These are phyloP conservation scores for Mesotaenium endlicherianum DNA, from an alignment of 139 green algal genomes.

Conservation along the genomic window DNA sequence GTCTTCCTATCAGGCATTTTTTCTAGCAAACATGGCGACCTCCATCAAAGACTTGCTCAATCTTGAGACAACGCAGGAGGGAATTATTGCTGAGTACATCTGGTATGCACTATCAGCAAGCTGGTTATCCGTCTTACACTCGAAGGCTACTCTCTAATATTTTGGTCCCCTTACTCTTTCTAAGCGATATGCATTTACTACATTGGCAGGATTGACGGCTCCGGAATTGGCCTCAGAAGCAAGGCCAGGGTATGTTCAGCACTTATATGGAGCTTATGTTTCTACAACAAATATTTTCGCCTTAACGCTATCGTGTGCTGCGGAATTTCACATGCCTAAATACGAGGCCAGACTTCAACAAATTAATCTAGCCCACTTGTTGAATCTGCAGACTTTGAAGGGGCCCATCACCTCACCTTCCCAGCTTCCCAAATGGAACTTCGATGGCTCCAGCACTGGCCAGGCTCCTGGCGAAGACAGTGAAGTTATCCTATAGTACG, in stretches of 20 bases:
- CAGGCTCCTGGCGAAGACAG: conserved; percentile 88
- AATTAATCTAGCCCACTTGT: too few relatives aligned
- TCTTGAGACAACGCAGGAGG: background rate
- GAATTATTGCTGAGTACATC: conserved; percentile 36
- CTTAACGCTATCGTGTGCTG: background rate
- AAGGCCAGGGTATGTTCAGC: conserved; percentile 28
- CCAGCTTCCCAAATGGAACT: conserved; percentile 95
- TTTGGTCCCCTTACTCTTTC: background rate
- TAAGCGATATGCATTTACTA: background rate
- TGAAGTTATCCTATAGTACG: conserved; percentile 82
- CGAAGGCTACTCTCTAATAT: background rate
- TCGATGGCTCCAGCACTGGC: conserved; percentile 89
- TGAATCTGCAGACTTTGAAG: conserved; percentile 33
- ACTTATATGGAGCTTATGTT: background rate
- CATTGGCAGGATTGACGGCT: conserved; percentile 33
- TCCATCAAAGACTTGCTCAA: conserved; percentile 14
- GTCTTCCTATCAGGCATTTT: too few relatives aligned
- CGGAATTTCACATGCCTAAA: background rate
- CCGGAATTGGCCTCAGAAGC: conserved; percentile 24
- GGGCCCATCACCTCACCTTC: conserved; percentile 14
- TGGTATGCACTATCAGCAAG: background rate
- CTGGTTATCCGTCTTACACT: background rate
- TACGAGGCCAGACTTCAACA: too few relatives aligned
- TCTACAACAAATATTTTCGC: background rate
- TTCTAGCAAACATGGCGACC: background rate